A percentile compares a stretch with the other conserved stretches of the same genome.
phyloP scores from a whole-genome alignment of 371 early-diverging fungal species.

The Apophysomyces elegans region DNA sequence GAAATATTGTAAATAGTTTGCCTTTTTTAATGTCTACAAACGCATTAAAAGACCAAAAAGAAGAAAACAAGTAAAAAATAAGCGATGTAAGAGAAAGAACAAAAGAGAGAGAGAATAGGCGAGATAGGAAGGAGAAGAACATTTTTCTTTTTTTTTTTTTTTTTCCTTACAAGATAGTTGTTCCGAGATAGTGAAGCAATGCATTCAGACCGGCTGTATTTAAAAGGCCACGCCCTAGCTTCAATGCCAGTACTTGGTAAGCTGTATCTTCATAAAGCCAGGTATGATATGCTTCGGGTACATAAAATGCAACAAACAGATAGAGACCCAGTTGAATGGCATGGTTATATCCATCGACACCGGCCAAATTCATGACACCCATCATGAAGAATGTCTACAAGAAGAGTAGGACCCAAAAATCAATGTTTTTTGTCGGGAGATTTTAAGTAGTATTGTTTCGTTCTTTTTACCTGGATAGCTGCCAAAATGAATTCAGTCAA shows the following conservation, averaged over 20 bases:
- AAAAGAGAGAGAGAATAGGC: neutral
- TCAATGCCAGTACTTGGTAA: conserved; percentile 10
- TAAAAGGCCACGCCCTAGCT: conserved; percentile 18
- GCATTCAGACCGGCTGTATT: conserved; percentile 18
- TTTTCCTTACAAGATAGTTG: conserved; percentile 15
- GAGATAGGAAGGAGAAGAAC: neutral
- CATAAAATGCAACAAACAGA: conserved; percentile 18
- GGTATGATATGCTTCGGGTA: conserved; percentile 19
- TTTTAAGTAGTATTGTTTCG: neutral
- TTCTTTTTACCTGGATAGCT: conserved; percentile 16
- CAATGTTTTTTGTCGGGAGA: no score
- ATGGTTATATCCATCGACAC: conserved; percentile 19
- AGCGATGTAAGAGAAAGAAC: neutral
- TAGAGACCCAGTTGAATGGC: conserved; percentile 24
- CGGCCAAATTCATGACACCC: conserved; percentile 26
- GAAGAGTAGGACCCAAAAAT: neutral
- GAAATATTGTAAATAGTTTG: neutral
- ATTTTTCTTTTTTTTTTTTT: no score
- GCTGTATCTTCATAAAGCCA: conserved; percentile 20
- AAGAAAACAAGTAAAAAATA: no score
- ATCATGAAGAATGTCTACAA: conserved; percentile 25
- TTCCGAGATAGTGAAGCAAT: conserved; percentile 21
- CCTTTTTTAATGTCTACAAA: no score
- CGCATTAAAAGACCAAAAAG: no score
- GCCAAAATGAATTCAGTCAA: conserved; percentile 15